Evolutionary conservation across 1,284 basidiomycete genomes (phyloP).

Genomic region (Pisolithus thermaeus): DNA sequence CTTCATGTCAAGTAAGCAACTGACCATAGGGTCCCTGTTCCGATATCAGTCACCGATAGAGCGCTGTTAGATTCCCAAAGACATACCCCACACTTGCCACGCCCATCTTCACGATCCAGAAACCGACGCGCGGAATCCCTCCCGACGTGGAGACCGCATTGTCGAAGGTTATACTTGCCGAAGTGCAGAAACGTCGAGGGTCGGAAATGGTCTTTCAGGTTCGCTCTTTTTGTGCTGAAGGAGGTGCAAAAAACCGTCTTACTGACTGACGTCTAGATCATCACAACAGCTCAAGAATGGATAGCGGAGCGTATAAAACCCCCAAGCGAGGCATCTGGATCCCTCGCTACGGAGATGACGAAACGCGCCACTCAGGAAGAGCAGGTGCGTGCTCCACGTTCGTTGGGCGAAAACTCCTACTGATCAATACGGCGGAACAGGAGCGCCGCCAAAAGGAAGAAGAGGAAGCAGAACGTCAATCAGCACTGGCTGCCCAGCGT

Average conservation of each 20-base stretch:
- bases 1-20: constrained; percentile 60
- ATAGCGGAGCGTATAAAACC: constrained; percentile 51
- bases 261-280: constrained; percentile 40
- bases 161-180: constrained; percentile 49
- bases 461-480: constrained; percentile 47
- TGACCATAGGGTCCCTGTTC: background rate
- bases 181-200: constrained; percentile 56
- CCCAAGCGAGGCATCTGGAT: constrained; percentile 53
- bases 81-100: constrained; percentile 66
- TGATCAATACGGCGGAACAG: constrained; percentile 8
- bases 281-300: constrained; percentile 67
- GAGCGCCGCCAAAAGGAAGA: constrained; percentile 35
- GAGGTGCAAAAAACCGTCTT: background rate
- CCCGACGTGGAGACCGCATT: constrained; percentile 50
- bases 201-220: constrained; percentile 73
- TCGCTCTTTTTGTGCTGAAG: constrained; percentile 10
- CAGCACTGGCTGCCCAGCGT: constrained; percentile 41
- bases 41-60: background rate
- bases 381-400: constrained; percentile 33
- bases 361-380: constrained; percentile 63
- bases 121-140: constrained; percentile 52
- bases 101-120: constrained; percentile 63
- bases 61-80: constrained; percentile 56
- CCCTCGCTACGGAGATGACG: constrained; percentile 70
- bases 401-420: background rate